Conservation (phyloP, 495 filamentous ascomycete genomes). For the Aspergillus coremiiformis region DNA sequence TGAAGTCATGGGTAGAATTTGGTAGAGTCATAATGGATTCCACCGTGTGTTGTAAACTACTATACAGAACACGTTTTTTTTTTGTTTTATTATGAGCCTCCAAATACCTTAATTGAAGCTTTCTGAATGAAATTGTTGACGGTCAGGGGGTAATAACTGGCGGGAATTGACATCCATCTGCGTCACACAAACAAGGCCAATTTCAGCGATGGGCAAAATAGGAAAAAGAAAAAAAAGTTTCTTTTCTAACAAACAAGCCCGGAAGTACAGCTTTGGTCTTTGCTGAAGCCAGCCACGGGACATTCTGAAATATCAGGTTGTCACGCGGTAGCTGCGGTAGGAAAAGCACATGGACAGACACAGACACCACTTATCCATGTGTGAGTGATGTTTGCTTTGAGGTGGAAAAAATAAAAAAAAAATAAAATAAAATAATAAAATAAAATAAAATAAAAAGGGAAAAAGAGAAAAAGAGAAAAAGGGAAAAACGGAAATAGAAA, state of each 20-base stretch:
- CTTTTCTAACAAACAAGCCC: neutral
- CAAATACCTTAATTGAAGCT: neutral
- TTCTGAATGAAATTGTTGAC: neutral
- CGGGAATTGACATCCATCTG: neutral
- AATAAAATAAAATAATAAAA: no score
- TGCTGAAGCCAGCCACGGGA: neutral
- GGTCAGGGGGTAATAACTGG: neutral
- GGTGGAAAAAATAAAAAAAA: neutral
- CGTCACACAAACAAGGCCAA: neutral
- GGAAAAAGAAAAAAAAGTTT: neutral
- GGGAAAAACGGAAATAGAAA: no score
- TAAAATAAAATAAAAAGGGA: no score
- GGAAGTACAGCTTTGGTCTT: neutral
- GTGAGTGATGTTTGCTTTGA: neutral
- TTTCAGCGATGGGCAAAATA: neutral
- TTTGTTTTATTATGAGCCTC: neutral
- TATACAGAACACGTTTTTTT: neutral
- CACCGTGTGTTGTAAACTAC: neutral
- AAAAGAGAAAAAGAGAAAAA: no score
- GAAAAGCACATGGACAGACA: neutral
- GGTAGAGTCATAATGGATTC: neutral
- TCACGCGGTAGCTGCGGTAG: neutral
- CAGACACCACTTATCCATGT: neutral
- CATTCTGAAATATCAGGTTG: neutral
- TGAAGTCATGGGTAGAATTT: neutral